Base-by-base conservation (phyloP, 192 early-diverging fungal genomes). In the Phycomyces blakesleeanus region DNA sequence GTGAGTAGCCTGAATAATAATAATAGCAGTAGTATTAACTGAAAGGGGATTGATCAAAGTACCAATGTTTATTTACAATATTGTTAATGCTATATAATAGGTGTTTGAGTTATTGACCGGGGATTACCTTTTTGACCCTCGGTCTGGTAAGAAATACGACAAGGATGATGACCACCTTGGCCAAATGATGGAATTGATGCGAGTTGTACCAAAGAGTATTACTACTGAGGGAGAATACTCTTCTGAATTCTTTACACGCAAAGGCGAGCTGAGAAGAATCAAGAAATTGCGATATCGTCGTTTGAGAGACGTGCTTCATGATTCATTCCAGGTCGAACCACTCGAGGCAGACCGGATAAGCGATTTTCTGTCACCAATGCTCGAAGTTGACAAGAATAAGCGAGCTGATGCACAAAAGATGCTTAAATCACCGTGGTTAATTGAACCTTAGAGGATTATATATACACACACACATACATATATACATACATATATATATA, bases 151-250 rank as follows among this genome's bases (percentile, higher is more conserved):
- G 12, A 71, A 87, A 51, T 96, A 92, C 74, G 88, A 79, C 50
- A 98, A 98, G 72, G 92, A 98, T 73, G 95, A 98, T 71, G 95
- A 97, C 72, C 95, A 97, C 68, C 80, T 97, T 63, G 95, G 93
- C 2, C 95, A 94, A 75, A 96, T 97, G 61, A 83, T 92, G 24
- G 95, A 97, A 72, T 83, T 94, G 12, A 67, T 97, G 18, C 94
- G 93, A 20, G 77, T 76, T 2, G 88, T 94, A 51, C 91, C 95
- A 0, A 92, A 86, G 68, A 78, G 80, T 40, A 68, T 97, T 59
- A 85, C 91, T 0, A 77, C 88, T 34, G 84, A 78, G 7, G 95
- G 95, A 15, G 89, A 89, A 75, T 95, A 90, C 70, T 89, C 87
- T 12, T 74, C 72, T 42, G 91, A 93, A 57, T 78, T 95, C 41